These are phyloP conservation scores for Diaporthe sp. DNA, from an alignment of 2,329 filamentous ascomycete genomes.

Conservation along the genomic window DNA sequence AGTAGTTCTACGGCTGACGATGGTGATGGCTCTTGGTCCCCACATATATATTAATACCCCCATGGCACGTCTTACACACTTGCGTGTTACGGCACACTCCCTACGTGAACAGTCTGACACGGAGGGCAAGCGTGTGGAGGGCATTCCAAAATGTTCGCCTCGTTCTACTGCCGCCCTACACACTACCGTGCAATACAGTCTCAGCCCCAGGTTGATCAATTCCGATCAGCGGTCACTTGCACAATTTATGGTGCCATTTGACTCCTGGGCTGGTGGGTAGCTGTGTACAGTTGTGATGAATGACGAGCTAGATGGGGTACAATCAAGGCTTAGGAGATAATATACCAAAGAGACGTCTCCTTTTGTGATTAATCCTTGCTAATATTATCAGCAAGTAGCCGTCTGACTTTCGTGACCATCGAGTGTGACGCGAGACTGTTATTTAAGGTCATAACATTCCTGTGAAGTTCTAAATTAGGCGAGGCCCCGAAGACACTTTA, in stretches of 20 bases:
- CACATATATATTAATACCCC: neutral
- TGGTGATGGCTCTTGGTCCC: neutral
- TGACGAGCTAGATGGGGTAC: neutral
- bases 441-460: neutral
- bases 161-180: neutral
- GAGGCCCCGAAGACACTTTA: neutral
- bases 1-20: neutral
- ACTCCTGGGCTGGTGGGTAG: neutral
- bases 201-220: neutral
- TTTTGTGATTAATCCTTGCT: neutral
- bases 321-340: neutral
- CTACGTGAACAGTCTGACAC: neutral
- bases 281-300: neutral
- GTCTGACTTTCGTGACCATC: neutral
- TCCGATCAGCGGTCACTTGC: conserved; percentile 12
- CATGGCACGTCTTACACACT: neutral
- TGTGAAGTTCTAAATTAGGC: too few relatives aligned
- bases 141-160: neutral
- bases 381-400: neutral
- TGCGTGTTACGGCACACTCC: neutral
- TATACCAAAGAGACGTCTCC: neutral
- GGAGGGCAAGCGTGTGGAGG: neutral
- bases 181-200: neutral
- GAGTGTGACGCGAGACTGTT: conserved; percentile 17
- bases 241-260: neutral